These are phyloP conservation scores for Lepidium didymum DNA, from an alignment of 345 rosid genomes.

Conservation along the genomic window DNA sequence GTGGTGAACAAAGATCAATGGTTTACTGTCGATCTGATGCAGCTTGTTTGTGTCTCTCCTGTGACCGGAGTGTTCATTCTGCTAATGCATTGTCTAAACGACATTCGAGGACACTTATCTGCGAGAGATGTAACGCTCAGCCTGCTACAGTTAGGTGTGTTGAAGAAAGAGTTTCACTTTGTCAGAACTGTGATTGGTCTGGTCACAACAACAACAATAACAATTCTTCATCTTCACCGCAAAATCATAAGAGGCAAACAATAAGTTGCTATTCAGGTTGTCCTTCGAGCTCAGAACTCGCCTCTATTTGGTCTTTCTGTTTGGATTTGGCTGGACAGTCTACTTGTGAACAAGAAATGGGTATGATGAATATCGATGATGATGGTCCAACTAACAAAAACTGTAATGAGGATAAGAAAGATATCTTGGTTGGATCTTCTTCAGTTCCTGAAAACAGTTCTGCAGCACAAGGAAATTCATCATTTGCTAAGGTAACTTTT, in stretches of 20 bases:
- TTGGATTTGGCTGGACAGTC: conserved; percentile 45
- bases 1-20: conserved; percentile 84
- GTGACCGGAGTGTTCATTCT: conserved; percentile 89
- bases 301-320: conserved; percentile 83
- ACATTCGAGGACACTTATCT: conserved; percentile 78
- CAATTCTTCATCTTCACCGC: conserved; percentile 31
- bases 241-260: conserved; percentile 65
- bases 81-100: conserved; percentile 91
- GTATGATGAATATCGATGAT: conserved; percentile 79
- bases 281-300: conserved; percentile 82
- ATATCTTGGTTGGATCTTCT: conserved; percentile 9
- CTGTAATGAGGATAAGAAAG: conserved; percentile 35
- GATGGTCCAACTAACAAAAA: conserved; percentile 33
- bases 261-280: conserved; percentile 84
- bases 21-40: conserved; percentile 95
- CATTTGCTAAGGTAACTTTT: conserved; percentile 48
- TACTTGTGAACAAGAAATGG: conserved; percentile 67
- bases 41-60: conserved; percentile 89
- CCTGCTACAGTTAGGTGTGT: conserved; percentile 77
- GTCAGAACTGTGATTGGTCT: conserved; percentile 95
- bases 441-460: conserved; percentile 33
- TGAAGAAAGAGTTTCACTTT: conserved; percentile 76
- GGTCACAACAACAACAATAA: conserved; percentile 49
- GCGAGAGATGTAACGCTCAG: conserved; percentile 84
- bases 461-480: conserved; percentile 28